A percentile compares a stretch with the other conserved stretches of the same genome.
Evolutionary conservation across 495 filamentous ascomycete genomes (phyloP).

Genomic region (Tuber umbilicatum): DNA sequence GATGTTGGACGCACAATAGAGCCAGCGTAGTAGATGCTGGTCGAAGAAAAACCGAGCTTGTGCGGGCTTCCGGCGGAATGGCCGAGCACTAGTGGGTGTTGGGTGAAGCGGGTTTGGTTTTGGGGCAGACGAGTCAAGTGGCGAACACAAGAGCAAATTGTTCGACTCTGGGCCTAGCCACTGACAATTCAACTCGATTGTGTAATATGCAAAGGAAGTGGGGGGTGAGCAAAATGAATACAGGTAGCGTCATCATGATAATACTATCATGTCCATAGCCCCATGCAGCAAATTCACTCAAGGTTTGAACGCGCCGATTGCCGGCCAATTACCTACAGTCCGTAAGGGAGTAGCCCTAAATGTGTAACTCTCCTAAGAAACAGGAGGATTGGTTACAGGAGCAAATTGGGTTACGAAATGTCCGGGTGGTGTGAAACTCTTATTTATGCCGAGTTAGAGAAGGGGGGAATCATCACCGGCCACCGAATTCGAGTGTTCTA

Average conservation of each 20-base stretch:
- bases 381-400: neutral
- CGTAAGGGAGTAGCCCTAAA: neutral
- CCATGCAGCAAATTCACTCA: neutral
- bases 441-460: neutral
- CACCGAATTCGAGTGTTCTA: neutral
- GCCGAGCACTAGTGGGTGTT: neutral
- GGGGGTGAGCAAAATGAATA: neutral
- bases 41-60: neutral
- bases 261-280: neutral
- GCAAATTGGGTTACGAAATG: neutral
- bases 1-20: neutral
- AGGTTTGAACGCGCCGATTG: neutral
- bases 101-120: neutral
- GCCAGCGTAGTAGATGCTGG: neutral
- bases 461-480: neutral
- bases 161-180: neutral
- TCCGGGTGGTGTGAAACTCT: neutral
- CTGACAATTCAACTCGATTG: neutral
- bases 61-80: neutral
- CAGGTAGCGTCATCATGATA: neutral
- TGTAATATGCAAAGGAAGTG: neutral
- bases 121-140: neutral
- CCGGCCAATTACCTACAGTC: neutral
- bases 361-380: neutral
- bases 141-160: neutral